These are phyloP conservation scores for Zygotorulaspora florentina DNA, from an alignment of 805 yeast species.

Conservation along the genomic window DNA sequence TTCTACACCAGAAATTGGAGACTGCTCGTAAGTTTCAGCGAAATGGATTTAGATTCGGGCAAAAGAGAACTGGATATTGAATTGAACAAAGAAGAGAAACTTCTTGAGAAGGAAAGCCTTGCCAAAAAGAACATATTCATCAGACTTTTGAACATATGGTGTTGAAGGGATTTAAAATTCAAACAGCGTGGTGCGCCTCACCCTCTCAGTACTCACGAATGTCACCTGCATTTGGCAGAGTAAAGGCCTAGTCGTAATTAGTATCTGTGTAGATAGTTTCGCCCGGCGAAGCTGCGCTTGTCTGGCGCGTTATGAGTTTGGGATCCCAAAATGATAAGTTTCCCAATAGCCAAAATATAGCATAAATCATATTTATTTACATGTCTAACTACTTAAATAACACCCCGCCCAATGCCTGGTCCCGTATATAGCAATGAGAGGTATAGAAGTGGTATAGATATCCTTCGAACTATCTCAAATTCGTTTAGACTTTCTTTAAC, in stretches of 20 bases:
- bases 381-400: background rate
- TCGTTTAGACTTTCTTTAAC: conserved; percentile 2
- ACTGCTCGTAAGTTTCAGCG: conserved; percentile 39
- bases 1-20: conserved; percentile 40
- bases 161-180: conserved; percentile 30
- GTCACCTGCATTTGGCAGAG: background rate
- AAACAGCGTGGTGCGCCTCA: background rate
- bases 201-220: background rate
- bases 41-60: conserved; percentile 58
- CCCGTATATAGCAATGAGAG: conserved; percentile 9
- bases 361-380: background rate
- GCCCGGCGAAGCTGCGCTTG: too few relatives aligned
- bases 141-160: conserved; percentile 42
- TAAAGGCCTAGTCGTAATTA: too few relatives aligned
- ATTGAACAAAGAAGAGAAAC: conserved; percentile 44
- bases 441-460: conserved; percentile 8
- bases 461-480: conserved; percentile 6
- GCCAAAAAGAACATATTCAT: conserved; percentile 42
- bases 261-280: too few relatives aligned
- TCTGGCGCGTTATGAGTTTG: too few relatives aligned
- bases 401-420: conserved; percentile 6
- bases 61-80: conserved; percentile 52
- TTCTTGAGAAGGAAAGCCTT: conserved; percentile 41
- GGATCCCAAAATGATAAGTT: too few relatives aligned
- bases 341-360: background rate